A percentile compares a stretch with the other conserved stretches of the same genome.
Conservation (phyloP, 495 filamentous ascomycete species). For the Antarctomyces pellizariae region DNA sequence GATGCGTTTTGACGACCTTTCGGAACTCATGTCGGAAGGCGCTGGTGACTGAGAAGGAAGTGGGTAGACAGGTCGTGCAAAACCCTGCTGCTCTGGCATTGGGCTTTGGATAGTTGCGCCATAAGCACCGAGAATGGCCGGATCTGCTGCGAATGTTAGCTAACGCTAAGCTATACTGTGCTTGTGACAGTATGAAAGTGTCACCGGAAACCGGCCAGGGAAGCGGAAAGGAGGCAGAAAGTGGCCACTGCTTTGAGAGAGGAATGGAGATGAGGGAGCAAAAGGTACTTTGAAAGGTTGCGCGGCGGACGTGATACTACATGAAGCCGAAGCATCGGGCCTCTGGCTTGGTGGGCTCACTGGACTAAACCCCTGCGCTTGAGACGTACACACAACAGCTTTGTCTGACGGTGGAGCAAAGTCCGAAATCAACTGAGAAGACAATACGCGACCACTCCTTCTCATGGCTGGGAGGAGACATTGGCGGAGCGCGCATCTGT, state of each 20-base stretch:
- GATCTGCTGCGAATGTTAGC: slow-evolving; percentile 9
- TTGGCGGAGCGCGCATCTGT: slow-evolving; percentile 14
- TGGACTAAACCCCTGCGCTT: slow-evolving; percentile 5
- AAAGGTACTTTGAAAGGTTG: slow-evolving; percentile 3
- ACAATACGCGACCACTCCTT: slow-evolving; percentile 10
- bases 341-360: slow-evolving; percentile 7
- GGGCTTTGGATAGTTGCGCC: slow-evolving; percentile 9
- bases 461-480: slow-evolving; percentile 13
- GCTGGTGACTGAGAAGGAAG: slow-evolving; percentile 8
- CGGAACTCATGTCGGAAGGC: slow-evolving; percentile 12
- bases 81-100: slow-evolving; percentile 8
- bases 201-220: slow-evolving; percentile 38
- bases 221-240: slow-evolving; percentile 34
- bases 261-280: slow-evolving; percentile 18
- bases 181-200: slow-evolving; percentile 9
- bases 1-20: slow-evolving; percentile 10
- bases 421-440: too few species aligned
- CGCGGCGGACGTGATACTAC: slow-evolving; percentile 6
- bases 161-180: slow-evolving; percentile 4
- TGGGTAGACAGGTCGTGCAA: slow-evolving; percentile 7
- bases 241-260: slow-evolving; percentile 35
- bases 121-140: slow-evolving; percentile 12
- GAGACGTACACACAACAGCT: too few species aligned
- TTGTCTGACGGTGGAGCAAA: too few species aligned
- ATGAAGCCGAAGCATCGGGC: slow-evolving; percentile 7